These are phyloP conservation scores for Cyberlindnera veronae DNA, from an alignment of 805 yeast genomes.

Conservation along the genomic window DNA sequence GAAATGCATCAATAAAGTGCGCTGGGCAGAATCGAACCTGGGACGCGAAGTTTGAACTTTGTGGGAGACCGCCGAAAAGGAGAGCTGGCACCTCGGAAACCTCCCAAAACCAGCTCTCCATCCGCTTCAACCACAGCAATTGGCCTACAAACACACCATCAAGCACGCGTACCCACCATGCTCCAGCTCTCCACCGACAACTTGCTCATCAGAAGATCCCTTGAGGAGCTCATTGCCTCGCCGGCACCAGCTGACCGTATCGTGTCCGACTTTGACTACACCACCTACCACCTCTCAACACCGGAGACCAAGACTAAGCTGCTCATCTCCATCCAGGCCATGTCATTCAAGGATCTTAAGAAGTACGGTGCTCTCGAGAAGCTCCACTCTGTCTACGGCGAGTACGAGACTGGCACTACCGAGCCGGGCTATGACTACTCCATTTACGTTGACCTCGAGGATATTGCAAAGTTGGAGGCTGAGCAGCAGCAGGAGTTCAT, in stretches of 20 bases:
- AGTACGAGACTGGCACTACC: slow-evolving; percentile 34
- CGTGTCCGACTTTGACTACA: slow-evolving; percentile 92
- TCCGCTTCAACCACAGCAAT: neutral
- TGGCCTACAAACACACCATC: neutral
- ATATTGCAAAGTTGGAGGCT: slow-evolving; percentile 35
- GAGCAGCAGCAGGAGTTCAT: slow-evolving; percentile 53
- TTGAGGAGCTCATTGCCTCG: slow-evolving; percentile 63
- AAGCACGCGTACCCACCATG: slow-evolving; percentile 59
- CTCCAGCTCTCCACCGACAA: slow-evolving; percentile 83
- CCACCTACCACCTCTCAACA: slow-evolving; percentile 90
- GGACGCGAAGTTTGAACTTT: no score
- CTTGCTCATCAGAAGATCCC: slow-evolving; percentile 73
- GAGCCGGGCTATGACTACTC: slow-evolving; percentile 86
- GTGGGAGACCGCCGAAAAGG: no score
- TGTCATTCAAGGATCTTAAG: slow-evolving; percentile 71
- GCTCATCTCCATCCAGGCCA: slow-evolving; percentile 65
- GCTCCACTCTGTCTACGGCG: slow-evolving; percentile 50
- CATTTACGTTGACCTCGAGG: slow-evolving; percentile 57
- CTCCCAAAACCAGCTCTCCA: neutral
- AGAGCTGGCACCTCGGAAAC: no score
- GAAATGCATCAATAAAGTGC: no score
- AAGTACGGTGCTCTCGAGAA: slow-evolving; percentile 61
- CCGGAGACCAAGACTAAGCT: slow-evolving; percentile 67
- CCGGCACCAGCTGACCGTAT: slow-evolving; percentile 72
- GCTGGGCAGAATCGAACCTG: no score